Evolutionary conservation across 108 stramenopile genomes (phyloP), one percentile per base, ranked within the genome.

Genomic region (Cylindrotheca closterium): DNA sequence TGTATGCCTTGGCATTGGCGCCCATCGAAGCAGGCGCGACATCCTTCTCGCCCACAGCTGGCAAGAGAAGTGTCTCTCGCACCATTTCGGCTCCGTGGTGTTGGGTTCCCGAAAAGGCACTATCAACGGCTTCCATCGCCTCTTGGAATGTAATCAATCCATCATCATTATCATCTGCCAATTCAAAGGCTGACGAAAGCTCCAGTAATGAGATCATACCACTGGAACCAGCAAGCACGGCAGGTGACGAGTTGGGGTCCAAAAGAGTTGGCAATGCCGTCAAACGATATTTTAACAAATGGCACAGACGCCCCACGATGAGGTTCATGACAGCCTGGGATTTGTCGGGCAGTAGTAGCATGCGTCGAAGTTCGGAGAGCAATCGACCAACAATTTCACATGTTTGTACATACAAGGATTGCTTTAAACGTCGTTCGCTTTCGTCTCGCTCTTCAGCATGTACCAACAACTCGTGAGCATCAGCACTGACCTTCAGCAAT

Each of bases 401-500:
- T 1, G 93, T 92, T 67, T 94, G 93, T 33, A 94, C 93, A 50
- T 92, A 94, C 31, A 94, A 58, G 54, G 88, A 89, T 67, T 90
- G 88, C 5, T 85, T 65, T 28, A 94, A 66, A 25, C 90, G 74
- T 4, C 86, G 78, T 55, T 92, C 90, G 58, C 83, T 85, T 75
- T 92, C 93, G 62, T 80, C 93, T 29, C 93, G 68, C 51, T 94
- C 93, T 69, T 94, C 93, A 2, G 93, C 93, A 61, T 94, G 93
- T 17, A 94, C 90, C 34, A 94, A 59, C 47, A 94, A 56, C 54
- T 94, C 90, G 58, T 92, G 90, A 19, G 93, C 93, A 71, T 94
- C 93, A 47, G 91, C 88, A 46, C 82, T 83, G 23, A 94, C 88
- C 47, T 79, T 89, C 21, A 81, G 59, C 52, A 94, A 65, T 24